These are phyloP conservation scores for Apiotrichum laibachii DNA, from an alignment of 1,284 basidiomycete genomes.

Conservation along the genomic window DNA sequence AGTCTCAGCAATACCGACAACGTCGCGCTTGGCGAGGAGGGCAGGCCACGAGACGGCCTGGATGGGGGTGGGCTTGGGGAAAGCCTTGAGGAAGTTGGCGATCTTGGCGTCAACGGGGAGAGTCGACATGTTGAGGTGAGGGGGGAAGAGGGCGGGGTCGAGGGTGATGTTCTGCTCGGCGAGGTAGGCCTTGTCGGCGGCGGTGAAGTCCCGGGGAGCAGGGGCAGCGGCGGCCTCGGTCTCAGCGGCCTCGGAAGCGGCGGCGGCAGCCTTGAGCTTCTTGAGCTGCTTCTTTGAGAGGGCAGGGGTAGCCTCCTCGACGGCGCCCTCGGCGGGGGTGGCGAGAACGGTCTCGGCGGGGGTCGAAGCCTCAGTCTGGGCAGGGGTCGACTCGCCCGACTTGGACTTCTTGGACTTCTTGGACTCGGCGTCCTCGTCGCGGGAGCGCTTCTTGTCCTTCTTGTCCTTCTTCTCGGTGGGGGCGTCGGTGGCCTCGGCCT, in stretches of 20 bases:
- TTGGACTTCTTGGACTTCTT: constrained; percentile 43
- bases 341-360: constrained; percentile 23
- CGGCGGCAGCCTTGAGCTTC: constrained; percentile 39
- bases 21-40: constrained; percentile 74
- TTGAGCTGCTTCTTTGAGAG: constrained; percentile 47
- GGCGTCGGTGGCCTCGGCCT: constrained; percentile 14
- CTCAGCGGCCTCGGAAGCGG: constrained; percentile 27
- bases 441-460: constrained; percentile 44
- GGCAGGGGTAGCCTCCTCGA: constrained; percentile 9
- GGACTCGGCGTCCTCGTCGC: constrained; percentile 18
- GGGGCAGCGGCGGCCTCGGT: constrained; percentile 28
- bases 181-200: constrained; percentile 64
- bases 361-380: constrained; percentile 13
- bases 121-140: constrained; percentile 75
- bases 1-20: constrained; percentile 96
- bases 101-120: constrained; percentile 64
- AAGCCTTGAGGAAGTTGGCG: constrained; percentile 63
- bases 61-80: constrained; percentile 89
- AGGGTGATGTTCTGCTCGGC: constrained; percentile 71
- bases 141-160: constrained; percentile 59
- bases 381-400: constrained; percentile 35
- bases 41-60: constrained; percentile 96
- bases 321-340: constrained; percentile 20
- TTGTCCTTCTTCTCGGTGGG: constrained; percentile 27
- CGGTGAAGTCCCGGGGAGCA: constrained; percentile 34